Evolutionary conservation across 768 basidiomycete species (phyloP), one percentile per base, ranked within the genome.

Genomic region (Astraeus odoratus): DNA sequence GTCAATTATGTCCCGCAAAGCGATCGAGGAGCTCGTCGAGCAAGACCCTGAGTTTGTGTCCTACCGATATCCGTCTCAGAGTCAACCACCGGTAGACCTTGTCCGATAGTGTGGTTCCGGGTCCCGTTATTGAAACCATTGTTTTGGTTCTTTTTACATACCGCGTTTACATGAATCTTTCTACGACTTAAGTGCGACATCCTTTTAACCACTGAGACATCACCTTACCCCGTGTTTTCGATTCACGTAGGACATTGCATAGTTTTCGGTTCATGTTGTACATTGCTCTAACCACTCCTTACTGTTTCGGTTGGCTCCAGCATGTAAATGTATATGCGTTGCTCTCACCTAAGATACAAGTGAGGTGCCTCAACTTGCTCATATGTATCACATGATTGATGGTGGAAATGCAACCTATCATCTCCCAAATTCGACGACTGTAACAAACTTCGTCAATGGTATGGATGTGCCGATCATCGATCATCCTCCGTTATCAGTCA

Each of bases 11-110:
- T 81, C 83, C 15, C 75, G 81, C 45, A 88, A 80, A 68, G 79
- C 79, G 38, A 70, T 88, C 44, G 85, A 86, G 54, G 79, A 83
- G 53, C 72, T 87, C 18, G 86, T 92, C n/a, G 74, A 82, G n/a
- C 89, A 86, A 63, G 87, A 89, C 59, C 64, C 77, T 3, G 85
- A 90, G 15, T 91, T 92, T 57, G 80, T 91, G 48, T 86, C 88
- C 3, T 90, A 91, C 60, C 79, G 88, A 31, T 92, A 92, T 62
- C 89, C 89, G 6, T 89, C 87, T 12, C 77, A 72, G 51, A 81
- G 85, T 53, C 81, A 86, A 53, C 52, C 51, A 39, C 78, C 74
- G 30, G 56, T 84, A 51, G 80, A 81, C 58, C 69, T 86, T 33
- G 55, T 84, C 45, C 77, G 73, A 53, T 77, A 58, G 66, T 44